A percentile compares a stretch with the other conserved stretches of the same genome.
Evolutionary conservation across 257 asterid species (phyloP).

Genomic region (Prunella vulgaris): DNA sequence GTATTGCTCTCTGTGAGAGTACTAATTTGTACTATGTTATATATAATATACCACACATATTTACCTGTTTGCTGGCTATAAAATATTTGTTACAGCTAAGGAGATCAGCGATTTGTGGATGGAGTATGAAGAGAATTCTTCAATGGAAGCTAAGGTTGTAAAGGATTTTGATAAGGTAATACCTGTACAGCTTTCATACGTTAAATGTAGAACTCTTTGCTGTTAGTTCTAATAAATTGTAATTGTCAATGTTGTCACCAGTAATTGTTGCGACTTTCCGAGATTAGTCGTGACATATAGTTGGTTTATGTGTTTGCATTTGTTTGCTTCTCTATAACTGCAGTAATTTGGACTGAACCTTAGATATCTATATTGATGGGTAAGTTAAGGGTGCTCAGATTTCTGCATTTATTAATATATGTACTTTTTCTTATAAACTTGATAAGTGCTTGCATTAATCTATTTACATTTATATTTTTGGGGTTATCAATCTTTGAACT

Average conservation of each 20-base stretch:
- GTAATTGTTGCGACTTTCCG: background rate
- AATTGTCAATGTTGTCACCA: background rate
- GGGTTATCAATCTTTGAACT: slow-evolving; percentile 18
- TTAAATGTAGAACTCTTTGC: background rate
- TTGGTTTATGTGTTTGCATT: background rate
- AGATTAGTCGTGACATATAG: background rate
- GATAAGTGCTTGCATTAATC: slow-evolving; percentile 1
- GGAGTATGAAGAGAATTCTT: slow-evolving; percentile 85
- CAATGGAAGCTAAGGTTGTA: slow-evolving; percentile 92
- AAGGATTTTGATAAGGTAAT: slow-evolving; percentile 95
- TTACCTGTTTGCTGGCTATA: slow-evolving; percentile 23
- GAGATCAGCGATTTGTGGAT: slow-evolving; percentile 85
- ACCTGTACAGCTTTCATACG: background rate
- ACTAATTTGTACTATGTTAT: background rate
- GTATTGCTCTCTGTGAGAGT: slow-evolving; percentile 8
- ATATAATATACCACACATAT: background rate
- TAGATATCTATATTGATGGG: no score
- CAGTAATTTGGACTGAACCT: no score
- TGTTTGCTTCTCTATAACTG: no score
- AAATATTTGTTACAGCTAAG: slow-evolving; percentile 53
- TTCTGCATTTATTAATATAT: background rate
- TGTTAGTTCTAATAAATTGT: background rate
- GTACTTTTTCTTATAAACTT: background rate
- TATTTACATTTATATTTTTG: background rate
- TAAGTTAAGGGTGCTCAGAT: background rate